phyloP scores from a whole-genome alignment of 257 asterid species.

The Orobanche coerulescens region DNA sequence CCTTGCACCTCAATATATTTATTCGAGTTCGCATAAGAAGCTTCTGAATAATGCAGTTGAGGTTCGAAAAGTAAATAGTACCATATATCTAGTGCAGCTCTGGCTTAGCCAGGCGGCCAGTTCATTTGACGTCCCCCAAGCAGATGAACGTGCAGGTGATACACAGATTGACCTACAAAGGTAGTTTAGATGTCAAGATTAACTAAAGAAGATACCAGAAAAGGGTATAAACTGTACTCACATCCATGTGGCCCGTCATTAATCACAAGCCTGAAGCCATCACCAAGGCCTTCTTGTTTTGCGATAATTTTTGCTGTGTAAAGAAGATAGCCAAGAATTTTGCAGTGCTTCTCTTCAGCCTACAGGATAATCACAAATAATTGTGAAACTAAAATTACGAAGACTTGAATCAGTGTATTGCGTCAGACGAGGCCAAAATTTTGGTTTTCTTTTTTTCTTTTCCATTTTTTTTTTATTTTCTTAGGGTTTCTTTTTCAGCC shows the following conservation, averaged over 20 bases:
- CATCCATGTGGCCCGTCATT: constrained; percentile 88
- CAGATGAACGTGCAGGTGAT: constrained; percentile 89
- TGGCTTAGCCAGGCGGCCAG: constrained; percentile 92
- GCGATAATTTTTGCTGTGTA: constrained; percentile 81
- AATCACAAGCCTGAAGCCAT: constrained; percentile 81
- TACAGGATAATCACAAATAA: constrained; percentile 16
- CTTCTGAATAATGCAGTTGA: not conserved
- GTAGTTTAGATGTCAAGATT: constrained; percentile 10
- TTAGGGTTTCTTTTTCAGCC: too few species aligned
- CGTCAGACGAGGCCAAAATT: too few species aligned
- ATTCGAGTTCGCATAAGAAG: constrained; percentile 4
- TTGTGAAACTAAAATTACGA: not conserved
- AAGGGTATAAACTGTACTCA: constrained; percentile 24
- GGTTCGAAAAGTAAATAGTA: not conserved
- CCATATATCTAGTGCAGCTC: not conserved
- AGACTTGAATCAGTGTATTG: too few species aligned
- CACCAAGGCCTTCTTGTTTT: constrained; percentile 80
- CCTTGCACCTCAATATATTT: not conserved
- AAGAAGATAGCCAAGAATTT: constrained; percentile 76
- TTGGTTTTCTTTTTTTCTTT: too few species aligned
- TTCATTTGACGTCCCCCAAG: constrained; percentile 94
- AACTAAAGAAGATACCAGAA: constrained; percentile 1
- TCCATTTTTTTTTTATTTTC: too few species aligned
- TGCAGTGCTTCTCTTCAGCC: constrained; percentile 83
- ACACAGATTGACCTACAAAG: constrained; percentile 76